These are phyloP conservation scores for Cyclostephanos tholiformis DNA, from an alignment of 108 stramenopile species.

Conservation along the genomic window DNA sequence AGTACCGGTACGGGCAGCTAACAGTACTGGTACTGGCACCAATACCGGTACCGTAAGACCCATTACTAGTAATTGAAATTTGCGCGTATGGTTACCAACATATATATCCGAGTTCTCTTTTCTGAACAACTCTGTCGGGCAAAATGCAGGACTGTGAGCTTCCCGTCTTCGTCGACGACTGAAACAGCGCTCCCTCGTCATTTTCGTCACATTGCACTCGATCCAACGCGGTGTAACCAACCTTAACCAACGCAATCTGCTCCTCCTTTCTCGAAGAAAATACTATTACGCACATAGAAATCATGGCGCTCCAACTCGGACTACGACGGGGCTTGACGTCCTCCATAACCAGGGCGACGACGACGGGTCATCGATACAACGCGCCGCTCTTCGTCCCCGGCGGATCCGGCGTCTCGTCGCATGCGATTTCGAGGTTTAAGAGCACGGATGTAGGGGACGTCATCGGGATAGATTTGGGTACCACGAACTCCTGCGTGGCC, in stretches of 20 bases:
- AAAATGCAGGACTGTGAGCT: conserved; percentile 30
- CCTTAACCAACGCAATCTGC: background rate
- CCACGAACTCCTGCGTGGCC: conserved; percentile 99
- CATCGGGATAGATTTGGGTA: conserved; percentile 99
- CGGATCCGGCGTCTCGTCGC: conserved; percentile 11
- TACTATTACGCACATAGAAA: too few relatives aligned
- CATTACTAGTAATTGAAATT: too few relatives aligned
- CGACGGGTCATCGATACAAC: conserved; percentile 13
- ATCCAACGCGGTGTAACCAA: background rate
- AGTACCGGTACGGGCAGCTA: too few relatives aligned
- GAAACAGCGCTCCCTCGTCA: too few relatives aligned
- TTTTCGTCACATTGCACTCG: conserved; percentile 8
- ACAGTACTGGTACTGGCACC: too few relatives aligned
- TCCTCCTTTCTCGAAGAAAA: background rate
- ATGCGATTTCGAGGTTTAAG: conserved; percentile 42
- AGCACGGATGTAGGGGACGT: conserved; percentile 90
- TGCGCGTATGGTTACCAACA: too few relatives aligned
- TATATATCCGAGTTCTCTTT: too few relatives aligned
- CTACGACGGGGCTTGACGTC: conserved; percentile 33
- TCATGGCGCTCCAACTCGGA: conserved; percentile 49
- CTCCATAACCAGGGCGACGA: background rate
- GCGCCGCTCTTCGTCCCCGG: conserved; percentile 24
- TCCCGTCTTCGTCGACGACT: too few relatives aligned
- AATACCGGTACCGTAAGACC: too few relatives aligned
- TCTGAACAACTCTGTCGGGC: background rate